phyloP scores from a whole-genome alignment of 495 filamentous ascomycete genomes.

The Penicillium waksmanii region DNA sequence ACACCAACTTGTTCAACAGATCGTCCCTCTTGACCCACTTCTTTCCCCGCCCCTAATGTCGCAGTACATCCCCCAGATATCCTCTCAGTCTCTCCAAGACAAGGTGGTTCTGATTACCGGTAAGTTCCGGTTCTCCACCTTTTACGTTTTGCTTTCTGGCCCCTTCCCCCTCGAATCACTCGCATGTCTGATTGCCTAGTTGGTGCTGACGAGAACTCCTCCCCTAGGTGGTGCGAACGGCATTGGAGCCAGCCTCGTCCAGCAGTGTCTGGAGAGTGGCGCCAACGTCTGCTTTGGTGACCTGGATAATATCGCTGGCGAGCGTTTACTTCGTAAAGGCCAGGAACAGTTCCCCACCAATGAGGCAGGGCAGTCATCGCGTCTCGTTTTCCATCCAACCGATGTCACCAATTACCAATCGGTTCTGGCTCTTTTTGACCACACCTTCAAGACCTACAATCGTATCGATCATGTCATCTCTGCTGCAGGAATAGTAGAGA shows the following conservation, averaged over 20 bases:
- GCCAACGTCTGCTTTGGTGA: constrained; percentile 54
- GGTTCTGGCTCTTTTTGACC: constrained; percentile 48
- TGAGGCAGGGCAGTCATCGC: constrained; percentile 25
- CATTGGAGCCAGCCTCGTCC: constrained; percentile 56
- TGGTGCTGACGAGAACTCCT: not conserved
- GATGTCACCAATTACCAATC: constrained; percentile 53
- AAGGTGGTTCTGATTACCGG: constrained; percentile 53
- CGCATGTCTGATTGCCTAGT: not conserved
- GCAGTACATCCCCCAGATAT: constrained; percentile 32
- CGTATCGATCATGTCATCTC: constrained; percentile 57
- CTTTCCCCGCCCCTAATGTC: constrained; percentile 23
- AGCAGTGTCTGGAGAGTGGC: constrained; percentile 47
- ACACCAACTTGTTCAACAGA: constrained; percentile 8
- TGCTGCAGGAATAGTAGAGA: constrained; percentile 54
- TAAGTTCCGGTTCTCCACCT: constrained; percentile 20
- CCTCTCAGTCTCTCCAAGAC: constrained; percentile 36
- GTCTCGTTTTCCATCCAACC: constrained; percentile 41
- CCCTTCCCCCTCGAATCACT: not conserved
- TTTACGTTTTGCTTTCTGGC: not conserved
- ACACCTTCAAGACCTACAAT: constrained; percentile 46
- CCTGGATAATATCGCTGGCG: constrained; percentile 37
- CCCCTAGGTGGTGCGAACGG: constrained; percentile 54
- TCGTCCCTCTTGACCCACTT: constrained; percentile 10
- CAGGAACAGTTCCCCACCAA: constrained; percentile 30
- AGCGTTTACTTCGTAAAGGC: constrained; percentile 29